Evolutionary conservation across 23 red algal genomes (phyloP), one percentile per base, ranked within the genome.

Genomic region (Gracilaria gracilis): DNA sequence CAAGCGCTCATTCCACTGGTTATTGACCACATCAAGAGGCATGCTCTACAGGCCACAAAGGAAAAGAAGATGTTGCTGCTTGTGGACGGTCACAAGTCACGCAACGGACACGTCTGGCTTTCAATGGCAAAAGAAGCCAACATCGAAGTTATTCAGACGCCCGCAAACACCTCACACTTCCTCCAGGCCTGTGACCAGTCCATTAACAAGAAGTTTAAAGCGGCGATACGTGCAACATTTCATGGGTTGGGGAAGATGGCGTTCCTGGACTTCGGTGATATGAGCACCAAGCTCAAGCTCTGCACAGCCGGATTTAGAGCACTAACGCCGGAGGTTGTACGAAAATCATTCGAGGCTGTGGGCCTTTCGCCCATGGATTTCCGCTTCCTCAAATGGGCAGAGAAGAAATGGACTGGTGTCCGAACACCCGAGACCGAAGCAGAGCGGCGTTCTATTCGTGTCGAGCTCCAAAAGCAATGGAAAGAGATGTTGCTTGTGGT

Each of bases 151-250:
- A 23, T 79, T 16, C 29, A 53, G 20, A 54, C 9, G 1, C 74
- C 74, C 11, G 39, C 74, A 14, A 50, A 79, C 51, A 79, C 74
- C 3, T 54, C 74, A 31, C 74, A 79, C 4, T 57, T 79, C n/a
- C 39, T 79, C 24, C 74, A 79, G 42, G 74, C 74, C 27, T 79
- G 74, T 34, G 74, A 79, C 34, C 14, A 79, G 3, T 79, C 74
- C 4, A 57, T 79, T 19, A 79, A 79, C 74, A 16, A 34, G 14
- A 50, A 51, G 13, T 79, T 16, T 51, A 15, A 79, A 23, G 38
- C 50, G 27, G 61, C 78, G 4, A 16, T 82, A 7, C 11, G 78
- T 9, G 28, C 11, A 35, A 82, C 78, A 2, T 0, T 36, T 35
- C 49, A 61, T 31, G 15, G 35, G 15, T 27, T 82, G 20, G 35